These are phyloP conservation scores for Neonectria magnoliae DNA, from an alignment of 2,329 filamentous ascomycete genomes.

Conservation along the genomic window DNA sequence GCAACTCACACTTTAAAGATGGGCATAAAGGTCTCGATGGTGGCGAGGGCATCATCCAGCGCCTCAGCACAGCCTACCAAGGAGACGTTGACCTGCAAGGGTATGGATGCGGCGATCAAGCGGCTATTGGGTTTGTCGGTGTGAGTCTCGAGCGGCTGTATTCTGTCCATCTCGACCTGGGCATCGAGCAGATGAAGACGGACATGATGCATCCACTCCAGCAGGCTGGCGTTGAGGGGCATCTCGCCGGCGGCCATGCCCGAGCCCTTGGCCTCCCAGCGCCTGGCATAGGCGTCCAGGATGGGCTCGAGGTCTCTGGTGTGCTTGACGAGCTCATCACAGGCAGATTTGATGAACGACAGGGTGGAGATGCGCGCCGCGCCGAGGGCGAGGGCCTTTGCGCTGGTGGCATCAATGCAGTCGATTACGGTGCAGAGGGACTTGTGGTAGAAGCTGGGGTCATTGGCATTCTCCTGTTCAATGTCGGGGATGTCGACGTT, in stretches of 20 bases:
- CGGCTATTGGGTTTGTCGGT: neutral
- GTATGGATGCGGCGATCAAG: conserved; percentile 11
- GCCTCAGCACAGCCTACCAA: conserved; percentile 17
- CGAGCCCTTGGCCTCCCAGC: conserved; percentile 25
- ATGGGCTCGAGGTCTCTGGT: conserved; percentile 32
- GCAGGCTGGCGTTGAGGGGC: conserved; percentile 29
- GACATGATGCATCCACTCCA: conserved; percentile 25
- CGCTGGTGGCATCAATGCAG: conserved; percentile 3
- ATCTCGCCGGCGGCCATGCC: conserved; percentile 20
- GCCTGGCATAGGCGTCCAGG: conserved; percentile 20
- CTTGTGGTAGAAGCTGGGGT: conserved; percentile 24
- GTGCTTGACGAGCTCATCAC: conserved; percentile 20
- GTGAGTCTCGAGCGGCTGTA: neutral
- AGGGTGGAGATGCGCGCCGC: conserved; percentile 30
- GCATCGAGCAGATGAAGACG: neutral
- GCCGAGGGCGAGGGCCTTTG: conserved; percentile 16
- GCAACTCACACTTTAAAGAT: conserved; percentile 35
- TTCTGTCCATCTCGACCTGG: conserved; percentile 1
- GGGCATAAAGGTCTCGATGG: conserved; percentile 28
- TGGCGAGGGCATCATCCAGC: conserved; percentile 12
- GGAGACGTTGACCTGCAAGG: conserved; percentile 16
- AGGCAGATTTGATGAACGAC: conserved; percentile 23
- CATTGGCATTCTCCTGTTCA: neutral
- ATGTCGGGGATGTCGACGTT: neutral
- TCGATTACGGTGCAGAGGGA: conserved; percentile 11